These are phyloP conservation scores for Triadica sebifera DNA, from an alignment of 345 rosid genomes.

Conservation along the genomic window DNA sequence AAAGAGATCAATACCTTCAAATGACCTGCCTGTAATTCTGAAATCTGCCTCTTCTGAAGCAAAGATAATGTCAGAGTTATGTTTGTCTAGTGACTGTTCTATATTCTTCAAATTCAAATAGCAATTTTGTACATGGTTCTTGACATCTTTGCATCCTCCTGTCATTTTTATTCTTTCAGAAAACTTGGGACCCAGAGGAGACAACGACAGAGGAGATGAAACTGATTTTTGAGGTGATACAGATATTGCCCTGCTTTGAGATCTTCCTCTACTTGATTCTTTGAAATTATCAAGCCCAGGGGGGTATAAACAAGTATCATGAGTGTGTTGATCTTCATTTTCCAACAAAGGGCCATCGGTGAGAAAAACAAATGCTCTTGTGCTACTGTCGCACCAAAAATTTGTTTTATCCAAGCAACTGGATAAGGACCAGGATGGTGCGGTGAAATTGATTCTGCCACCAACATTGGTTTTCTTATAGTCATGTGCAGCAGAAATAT, in stretches of 20 bases:
- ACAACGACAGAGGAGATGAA: conserved; percentile 61
- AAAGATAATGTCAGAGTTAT: conserved; percentile 28
- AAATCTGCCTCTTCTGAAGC: conserved; percentile 39
- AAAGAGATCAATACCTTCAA: conserved; percentile 49
- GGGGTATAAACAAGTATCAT: conserved; percentile 31
- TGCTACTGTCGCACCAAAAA: conserved; percentile 27
- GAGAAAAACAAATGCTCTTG: conserved; percentile 42
- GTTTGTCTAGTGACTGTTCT: conserved; percentile 38
- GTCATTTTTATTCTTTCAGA: conserved; percentile 48
- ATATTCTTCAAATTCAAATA: conserved; percentile 34
- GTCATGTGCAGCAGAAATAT: conserved; percentile 44
- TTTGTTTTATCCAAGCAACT: conserved; percentile 45
- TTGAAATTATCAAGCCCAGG: conserved; percentile 37
- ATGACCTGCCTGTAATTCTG: conserved; percentile 51
- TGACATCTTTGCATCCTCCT: conserved; percentile 37
- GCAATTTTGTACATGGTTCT: conserved; percentile 31
- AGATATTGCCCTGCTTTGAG: conserved; percentile 44
- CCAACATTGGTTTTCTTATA: conserved; percentile 56
- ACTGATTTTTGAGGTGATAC: conserved; percentile 35
- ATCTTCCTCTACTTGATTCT: conserved; percentile 36
- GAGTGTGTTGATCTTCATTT: conserved; percentile 26
- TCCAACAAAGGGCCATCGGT: conserved; percentile 80
- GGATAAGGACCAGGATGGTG: conserved; percentile 42
- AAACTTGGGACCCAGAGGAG: conserved; percentile 86
- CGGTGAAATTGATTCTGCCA: conserved; percentile 28